Evolutionary conservation across 495 filamentous ascomycete genomes (phyloP), one percentile per base, ranked within the genome.

Genomic region (Xylaria telfairii): DNA sequence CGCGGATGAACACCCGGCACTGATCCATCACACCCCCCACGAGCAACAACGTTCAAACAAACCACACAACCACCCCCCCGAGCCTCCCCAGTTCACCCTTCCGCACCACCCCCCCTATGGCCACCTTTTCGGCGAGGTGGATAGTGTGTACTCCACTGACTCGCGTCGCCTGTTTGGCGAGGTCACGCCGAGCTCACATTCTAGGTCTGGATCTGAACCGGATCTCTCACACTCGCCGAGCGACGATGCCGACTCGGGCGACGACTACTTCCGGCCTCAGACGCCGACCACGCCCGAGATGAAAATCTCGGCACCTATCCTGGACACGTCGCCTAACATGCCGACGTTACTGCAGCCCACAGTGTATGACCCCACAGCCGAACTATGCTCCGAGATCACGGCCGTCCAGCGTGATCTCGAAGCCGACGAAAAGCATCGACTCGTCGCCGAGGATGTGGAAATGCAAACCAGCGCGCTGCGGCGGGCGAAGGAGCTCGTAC

Each of bases 311-410:
- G 76, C 80, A 7, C 86, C 86, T 7, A 83, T 87, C 68, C 81
- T 83, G 19, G 76, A 79, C 67, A 73, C 80, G 0, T 77, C 78
- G 17, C 83, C 86, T 13, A 76, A 72, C 69, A 77, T 81, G 70
- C 80, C 83, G 10, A 75, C 44, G 19, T 46, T 46, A 46, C 44
- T 46, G 19, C 44, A 46, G 81, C 37, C 74, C 83, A 30, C 82
- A 8, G 79, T 85, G 21, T 86, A 86, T 73, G 80, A 85, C 59
- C 83, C 84, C 1, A 81, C 78, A 2, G 77, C 80, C 30, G 79
- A 73, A 12, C 68, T 76, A 37, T 76, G 77, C 30, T 77, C 79
- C 6, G 83, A 83, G 26, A 84, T 85, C 68, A 80, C 80, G 2
- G 73, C 81, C 10, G 73, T 81, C 57, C 79, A 85, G 73, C 77